Evolutionary conservation across 495 filamentous ascomycete species (phyloP).

Genomic region (Thozetella sp.): DNA sequence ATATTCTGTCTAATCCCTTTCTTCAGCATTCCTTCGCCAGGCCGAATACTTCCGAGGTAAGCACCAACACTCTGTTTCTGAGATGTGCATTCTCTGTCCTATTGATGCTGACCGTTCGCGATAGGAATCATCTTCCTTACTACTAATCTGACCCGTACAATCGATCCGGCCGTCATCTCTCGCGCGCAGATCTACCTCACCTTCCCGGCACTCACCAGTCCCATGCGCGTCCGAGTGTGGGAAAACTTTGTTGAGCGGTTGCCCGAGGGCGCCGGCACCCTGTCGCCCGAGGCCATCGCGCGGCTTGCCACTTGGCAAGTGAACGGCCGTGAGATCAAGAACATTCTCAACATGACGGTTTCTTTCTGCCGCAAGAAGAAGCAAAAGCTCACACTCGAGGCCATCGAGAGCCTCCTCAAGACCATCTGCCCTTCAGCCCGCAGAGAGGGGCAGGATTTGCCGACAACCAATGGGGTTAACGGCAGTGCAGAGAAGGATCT

Average conservation of each 20-base stretch:
- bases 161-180: slow-evolving; percentile 26
- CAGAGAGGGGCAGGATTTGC: neutral
- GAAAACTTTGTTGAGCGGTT: slow-evolving; percentile 22
- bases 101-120: neutral
- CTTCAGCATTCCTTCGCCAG: slow-evolving; percentile 10
- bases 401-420: neutral
- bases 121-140: slow-evolving; percentile 12
- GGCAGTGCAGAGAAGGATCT: neutral
- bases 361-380: slow-evolving; percentile 10
- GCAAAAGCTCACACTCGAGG: neutral
- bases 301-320: slow-evolving; percentile 19
- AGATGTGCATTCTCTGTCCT: neutral
- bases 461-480: neutral
- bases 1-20: neutral
- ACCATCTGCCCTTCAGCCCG: neutral
- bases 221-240: slow-evolving; percentile 21
- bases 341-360: slow-evolving; percentile 25
- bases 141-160: slow-evolving; percentile 9
- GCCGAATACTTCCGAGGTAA: slow-evolving; percentile 14
- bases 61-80: neutral
- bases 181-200: slow-evolving; percentile 23
- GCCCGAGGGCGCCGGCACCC: slow-evolving; percentile 9
- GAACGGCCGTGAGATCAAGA: slow-evolving; percentile 34
- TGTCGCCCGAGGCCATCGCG: slow-evolving; percentile 11
- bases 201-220: slow-evolving; percentile 13